Evolutionary conservation across 2,329 filamentous ascomycete species (phyloP), one percentile per base, ranked within the genome.

Genomic region (Sarocladiaceae sp.): DNA sequence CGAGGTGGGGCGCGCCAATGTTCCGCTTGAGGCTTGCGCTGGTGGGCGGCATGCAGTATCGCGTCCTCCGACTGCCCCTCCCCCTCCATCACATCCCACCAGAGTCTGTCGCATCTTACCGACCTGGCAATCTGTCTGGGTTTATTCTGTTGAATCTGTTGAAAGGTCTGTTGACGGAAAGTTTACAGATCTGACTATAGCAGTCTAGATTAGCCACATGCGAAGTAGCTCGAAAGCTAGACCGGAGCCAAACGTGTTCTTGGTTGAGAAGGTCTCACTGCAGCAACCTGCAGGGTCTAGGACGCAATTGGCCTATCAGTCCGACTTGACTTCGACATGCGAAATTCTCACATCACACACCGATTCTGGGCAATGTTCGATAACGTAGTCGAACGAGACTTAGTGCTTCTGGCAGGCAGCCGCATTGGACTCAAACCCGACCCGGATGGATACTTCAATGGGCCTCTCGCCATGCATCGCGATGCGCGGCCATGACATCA

Each of bases 371-470:
- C n/a, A n/a, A n/a, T n/a, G n/a, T n/a, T n/a, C n/a, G n/a, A n/a
- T n/a, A n/a, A n/a, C n/a, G n/a, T n/a, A n/a, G n/a, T n/a, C n/a
- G n/a, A n/a, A n/a, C n/a, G n/a, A n/a, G n/a, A n/a, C n/a, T n/a
- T n/a, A n/a, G n/a, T n/a, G n/a, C n/a, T n/a, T n/a, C n/a, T n/a
- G n/a, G n/a, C n/a, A n/a, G n/a, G 17, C 10, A 22, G 17, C 37
- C 4, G 23, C 23, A 10, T 18, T 46, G 40, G 22, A 13, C 10
- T 12, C n/a, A 22, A 40, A 10, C 12, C 37, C 40, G 44, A 48
- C 44, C 44, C 28, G 31, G 44, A 48, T 48, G 44, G 44, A 48
- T 48, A 29, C 44, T 48, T 26, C 28, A 6, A 48, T 48, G 44
- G 44, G 28, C 26, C 17, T 26, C n/a, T 6, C 4, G 26, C 44